A percentile compares a stretch with the other conserved stretches of the same genome.
These are phyloP conservation scores for Penicillium cataractarum DNA, from an alignment of 495 filamentous ascomycete genomes.

Conservation along the genomic window DNA sequence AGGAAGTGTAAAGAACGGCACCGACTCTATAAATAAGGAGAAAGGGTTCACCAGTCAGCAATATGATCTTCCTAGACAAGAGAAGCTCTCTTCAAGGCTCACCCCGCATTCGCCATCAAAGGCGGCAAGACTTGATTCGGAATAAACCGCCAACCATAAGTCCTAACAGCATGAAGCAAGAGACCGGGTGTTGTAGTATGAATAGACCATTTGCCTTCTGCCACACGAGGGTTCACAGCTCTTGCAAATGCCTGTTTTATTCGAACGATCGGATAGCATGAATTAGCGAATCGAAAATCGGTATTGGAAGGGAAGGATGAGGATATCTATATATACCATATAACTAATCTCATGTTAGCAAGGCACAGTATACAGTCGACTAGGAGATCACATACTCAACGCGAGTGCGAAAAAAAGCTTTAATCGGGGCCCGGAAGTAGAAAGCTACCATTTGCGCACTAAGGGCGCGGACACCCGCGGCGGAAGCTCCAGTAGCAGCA, in stretches of 20 bases:
- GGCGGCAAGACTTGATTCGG: constrained; percentile 88
- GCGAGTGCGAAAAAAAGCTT: constrained; percentile 84
- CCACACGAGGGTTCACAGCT: constrained; percentile 66
- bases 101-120: constrained; percentile 78
- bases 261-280: constrained; percentile 8
- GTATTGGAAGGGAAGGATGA: background rate
- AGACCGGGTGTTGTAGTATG: constrained; percentile 77
- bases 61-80: background rate
- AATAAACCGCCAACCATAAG: constrained; percentile 84
- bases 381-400: constrained; percentile 69
- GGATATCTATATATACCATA: constrained; percentile 50
- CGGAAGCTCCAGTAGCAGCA: constrained; percentile 75
- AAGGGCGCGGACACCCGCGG: constrained; percentile 78
- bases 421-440: constrained; percentile 86
- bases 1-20: constrained; percentile 83
- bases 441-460: constrained; percentile 80
- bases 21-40: constrained; percentile 58
- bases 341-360: constrained; percentile 49
- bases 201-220: constrained; percentile 64
- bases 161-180: constrained; percentile 74
- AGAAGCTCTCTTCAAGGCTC: constrained; percentile 19
- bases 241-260: constrained; percentile 64
- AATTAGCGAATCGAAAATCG: constrained; percentile 29
- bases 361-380: constrained; percentile 7
- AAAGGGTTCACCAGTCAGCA: background rate